Evolutionary conservation across 148 eudicot species (phyloP), one percentile per base, ranked within the genome.

Genomic region (Camellia japonica): DNA sequence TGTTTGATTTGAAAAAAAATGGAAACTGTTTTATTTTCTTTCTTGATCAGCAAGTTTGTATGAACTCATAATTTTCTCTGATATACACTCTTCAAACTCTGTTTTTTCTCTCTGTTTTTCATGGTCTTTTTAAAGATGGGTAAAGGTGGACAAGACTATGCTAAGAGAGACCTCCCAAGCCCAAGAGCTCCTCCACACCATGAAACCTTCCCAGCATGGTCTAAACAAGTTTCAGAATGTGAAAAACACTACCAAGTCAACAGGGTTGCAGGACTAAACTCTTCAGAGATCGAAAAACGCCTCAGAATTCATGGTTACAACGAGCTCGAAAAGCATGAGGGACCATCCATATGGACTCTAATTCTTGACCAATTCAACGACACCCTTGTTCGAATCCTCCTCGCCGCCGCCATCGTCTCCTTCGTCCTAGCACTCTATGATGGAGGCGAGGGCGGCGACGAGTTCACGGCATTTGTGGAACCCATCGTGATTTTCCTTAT

Each of bases 291-390:
- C 59, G 72, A 82, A n/a, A 71, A 77, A 0, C 70, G 77, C 60
- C 76, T 49, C 30, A 46, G 66, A 44, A 64, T 82, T 52, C 51
- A 82, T 19, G 84, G 84, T 58, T 49, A 3, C 47, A 82, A 82
- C 67, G 84, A 82, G 7, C 38, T 82, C 51, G 84, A 82, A n/a
- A 78, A 82, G 84, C 84, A 82, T 46, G 84, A 82, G 3, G 84
- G 84, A 12, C 81, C 81, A 12, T 82, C 84, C 1, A 62, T 82
- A 0, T 78, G 68, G 81, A 63, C 46, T 23, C 23, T 82, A 19
- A 46, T 82, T 19, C 70, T 82, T 14, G 84, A 82, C 66, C 81
- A 82, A 54, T 82, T 78, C 62, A 82, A 78, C 61, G 84, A 82
- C 64, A 82, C 84, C 6, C 62, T 82, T 38, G 84, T 82, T 16